Evolutionary conservation across 495 filamentous ascomycete genomes (phyloP).

Genomic region (Talaromyces wortmannii): DNA sequence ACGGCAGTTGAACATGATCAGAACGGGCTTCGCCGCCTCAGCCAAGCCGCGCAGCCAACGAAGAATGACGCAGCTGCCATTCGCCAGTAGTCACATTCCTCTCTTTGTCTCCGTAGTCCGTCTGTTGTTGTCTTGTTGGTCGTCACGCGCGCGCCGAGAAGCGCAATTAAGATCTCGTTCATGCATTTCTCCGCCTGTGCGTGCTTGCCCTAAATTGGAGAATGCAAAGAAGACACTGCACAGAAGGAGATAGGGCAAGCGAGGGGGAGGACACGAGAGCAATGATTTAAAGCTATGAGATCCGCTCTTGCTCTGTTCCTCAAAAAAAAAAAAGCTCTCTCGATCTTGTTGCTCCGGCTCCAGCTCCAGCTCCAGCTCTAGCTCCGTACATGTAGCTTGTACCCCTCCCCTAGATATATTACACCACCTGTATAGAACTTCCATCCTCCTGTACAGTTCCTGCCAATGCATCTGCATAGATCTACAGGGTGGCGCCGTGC

Average conservation of each 20-base stretch:
- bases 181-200: background rate
- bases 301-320: background rate
- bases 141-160: conserved; percentile 3
- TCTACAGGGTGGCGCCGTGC: background rate
- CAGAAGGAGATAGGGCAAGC: background rate
- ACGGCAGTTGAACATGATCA: no score
- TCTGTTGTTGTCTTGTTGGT: background rate
- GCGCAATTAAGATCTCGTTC: background rate
- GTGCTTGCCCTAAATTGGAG: background rate
- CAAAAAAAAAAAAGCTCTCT: background rate
- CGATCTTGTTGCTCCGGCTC: background rate
- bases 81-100: conserved; percentile 3
- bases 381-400: background rate
- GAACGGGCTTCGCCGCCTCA: no score
- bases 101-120: background rate
- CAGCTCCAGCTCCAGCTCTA: background rate
- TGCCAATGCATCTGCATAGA: background rate
- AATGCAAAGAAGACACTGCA: background rate
- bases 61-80: background rate
- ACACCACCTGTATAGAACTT: background rate
- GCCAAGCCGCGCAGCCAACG: background rate
- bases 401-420: background rate
- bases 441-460: background rate
- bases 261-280: background rate
- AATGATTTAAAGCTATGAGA: background rate